Conservation (phyloP, 306 rosid genomes). For the Potentilla sterilis region DNA sequence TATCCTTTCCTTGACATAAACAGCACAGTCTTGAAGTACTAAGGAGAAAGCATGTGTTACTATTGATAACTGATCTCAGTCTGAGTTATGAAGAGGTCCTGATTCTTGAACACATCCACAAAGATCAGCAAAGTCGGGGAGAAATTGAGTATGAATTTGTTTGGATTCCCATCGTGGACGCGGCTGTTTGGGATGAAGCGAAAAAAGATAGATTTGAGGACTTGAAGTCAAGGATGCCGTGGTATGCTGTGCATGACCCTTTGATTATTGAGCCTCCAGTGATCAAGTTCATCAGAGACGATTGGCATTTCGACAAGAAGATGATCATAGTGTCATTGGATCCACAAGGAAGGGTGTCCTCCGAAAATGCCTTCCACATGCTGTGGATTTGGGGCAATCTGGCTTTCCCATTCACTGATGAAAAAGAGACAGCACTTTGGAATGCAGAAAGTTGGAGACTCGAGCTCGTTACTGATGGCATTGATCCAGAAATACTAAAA, state of each 20-base stretch:
- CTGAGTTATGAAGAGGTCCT: conserved; percentile 60
- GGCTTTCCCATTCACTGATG: conserved; percentile 75
- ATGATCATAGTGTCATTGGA: conserved; percentile 71
- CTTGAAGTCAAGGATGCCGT: conserved; percentile 57
- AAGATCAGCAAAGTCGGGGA: conserved; percentile 31
- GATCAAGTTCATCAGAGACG: conserved; percentile 59
- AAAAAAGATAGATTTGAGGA: conserved; percentile 38
- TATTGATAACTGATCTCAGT: conserved; percentile 74
- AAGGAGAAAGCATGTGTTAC: conserved; percentile 74
- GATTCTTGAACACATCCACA: conserved; percentile 47
- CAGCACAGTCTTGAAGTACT: conserved; percentile 61
- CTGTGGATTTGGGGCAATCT: conserved; percentile 78
- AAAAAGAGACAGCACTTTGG: conserved; percentile 67
- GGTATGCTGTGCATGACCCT: conserved; percentile 66
- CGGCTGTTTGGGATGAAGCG: conserved; percentile 28
- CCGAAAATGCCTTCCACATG: conserved; percentile 71
- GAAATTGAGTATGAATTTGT: conserved; percentile 60
- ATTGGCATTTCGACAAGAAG: conserved; percentile 65
- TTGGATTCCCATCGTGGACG: conserved; percentile 72
- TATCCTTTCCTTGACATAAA: conserved; percentile 23
- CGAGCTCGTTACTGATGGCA: conserved; percentile 58
- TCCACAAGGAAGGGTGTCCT: conserved; percentile 68
- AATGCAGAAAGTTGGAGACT: conserved; percentile 67
- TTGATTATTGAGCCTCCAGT: conserved; percentile 52
- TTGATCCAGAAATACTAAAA: conserved; percentile 44